Conservation (phyloP, 2,329 filamentous ascomycete species). For the Rugonectria rugulosa region DNA sequence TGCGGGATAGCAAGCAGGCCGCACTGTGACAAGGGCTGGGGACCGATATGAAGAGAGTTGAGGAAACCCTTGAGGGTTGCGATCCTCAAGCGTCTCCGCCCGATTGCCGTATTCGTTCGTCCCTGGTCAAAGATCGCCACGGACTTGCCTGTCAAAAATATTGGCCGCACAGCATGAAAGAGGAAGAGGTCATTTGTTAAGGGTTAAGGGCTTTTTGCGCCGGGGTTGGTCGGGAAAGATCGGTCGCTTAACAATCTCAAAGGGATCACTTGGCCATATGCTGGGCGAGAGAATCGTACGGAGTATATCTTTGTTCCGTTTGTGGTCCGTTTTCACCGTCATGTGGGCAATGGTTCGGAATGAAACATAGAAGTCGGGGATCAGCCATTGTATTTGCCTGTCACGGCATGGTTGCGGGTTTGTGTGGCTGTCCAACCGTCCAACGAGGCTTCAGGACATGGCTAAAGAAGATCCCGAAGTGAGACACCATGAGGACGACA, state of each 20-base stretch:
- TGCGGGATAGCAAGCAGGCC: slow-evolving; percentile 20
- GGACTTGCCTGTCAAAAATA: slow-evolving; percentile 20
- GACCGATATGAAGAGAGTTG: slow-evolving; percentile 25
- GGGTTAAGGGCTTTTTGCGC: slow-evolving; percentile 12
- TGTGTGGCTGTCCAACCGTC: slow-evolving; percentile 18
- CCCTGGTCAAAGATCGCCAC: slow-evolving; percentile 25
- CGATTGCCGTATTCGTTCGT: slow-evolving; percentile 31
- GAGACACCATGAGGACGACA: slow-evolving; percentile 28
- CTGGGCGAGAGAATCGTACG: slow-evolving; percentile 23
- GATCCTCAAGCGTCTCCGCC: slow-evolving; percentile 25
- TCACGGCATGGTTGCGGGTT: slow-evolving; percentile 10
- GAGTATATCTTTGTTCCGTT: background rate
- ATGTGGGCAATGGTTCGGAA: slow-evolving; percentile 24
- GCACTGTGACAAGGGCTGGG: slow-evolving; percentile 35
- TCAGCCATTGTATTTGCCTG: slow-evolving; percentile 16
- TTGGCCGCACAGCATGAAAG: slow-evolving; percentile 15
- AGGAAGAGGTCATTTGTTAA: slow-evolving; percentile 11
- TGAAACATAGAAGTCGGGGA: background rate
- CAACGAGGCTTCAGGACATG: slow-evolving; percentile 13
- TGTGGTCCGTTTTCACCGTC: slow-evolving; percentile 18
- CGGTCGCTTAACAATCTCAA: slow-evolving; percentile 22
- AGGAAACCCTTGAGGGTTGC: slow-evolving; percentile 29
- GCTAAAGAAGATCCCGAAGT: slow-evolving; percentile 5
- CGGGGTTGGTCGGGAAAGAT: slow-evolving; percentile 22
- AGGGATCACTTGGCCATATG: slow-evolving; percentile 25